Percentiles rank a stretch among this genome's conserved stretches.
Evolutionary conservation across 1,284 basidiomycete genomes (phyloP).

Genomic region (Fomes fomentarius): DNA sequence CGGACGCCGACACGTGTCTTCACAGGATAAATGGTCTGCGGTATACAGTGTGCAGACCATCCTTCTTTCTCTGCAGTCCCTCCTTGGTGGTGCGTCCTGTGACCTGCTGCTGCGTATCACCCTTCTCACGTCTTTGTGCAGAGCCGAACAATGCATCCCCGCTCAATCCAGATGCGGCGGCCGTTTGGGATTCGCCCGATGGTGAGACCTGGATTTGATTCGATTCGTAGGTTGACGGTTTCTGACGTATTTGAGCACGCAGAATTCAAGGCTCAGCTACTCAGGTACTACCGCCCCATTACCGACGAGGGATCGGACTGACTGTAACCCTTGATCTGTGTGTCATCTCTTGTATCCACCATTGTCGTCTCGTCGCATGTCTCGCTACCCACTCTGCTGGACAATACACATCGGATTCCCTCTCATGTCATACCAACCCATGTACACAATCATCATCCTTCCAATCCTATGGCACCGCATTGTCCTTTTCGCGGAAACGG

Average conservation of each 20-base stretch:
- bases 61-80: slow-evolving; percentile 81
- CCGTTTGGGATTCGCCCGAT: slow-evolving; percentile 71
- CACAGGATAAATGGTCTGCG: slow-evolving; percentile 88
- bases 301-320: slow-evolving; percentile 48
- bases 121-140: slow-evolving; percentile 32
- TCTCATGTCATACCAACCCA: slow-evolving; percentile 17
- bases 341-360: slow-evolving; percentile 17
- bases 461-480: not conserved
- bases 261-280: slow-evolving; percentile 75
- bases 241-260: not conserved
- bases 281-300: slow-evolving; percentile 73
- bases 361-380: slow-evolving; percentile 19
- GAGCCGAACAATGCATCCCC: slow-evolving; percentile 91
- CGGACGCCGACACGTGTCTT: not conserved
- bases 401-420: slow-evolving; percentile 23
- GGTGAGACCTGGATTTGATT: slow-evolving; percentile 42
- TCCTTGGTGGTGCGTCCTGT: slow-evolving; percentile 70
- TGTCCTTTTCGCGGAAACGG: not conserved
- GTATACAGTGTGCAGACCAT: slow-evolving; percentile 90
- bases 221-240: not conserved
- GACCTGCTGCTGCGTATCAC: not conserved
- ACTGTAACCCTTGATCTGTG: slow-evolving; percentile 12
- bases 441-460: slow-evolving; percentile 8
- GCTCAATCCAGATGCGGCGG: slow-evolving; percentile 81
- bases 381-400: slow-evolving; percentile 17